Conservation (phyloP, 495 filamentous ascomycete species). For the Daldinia loculata region DNA sequence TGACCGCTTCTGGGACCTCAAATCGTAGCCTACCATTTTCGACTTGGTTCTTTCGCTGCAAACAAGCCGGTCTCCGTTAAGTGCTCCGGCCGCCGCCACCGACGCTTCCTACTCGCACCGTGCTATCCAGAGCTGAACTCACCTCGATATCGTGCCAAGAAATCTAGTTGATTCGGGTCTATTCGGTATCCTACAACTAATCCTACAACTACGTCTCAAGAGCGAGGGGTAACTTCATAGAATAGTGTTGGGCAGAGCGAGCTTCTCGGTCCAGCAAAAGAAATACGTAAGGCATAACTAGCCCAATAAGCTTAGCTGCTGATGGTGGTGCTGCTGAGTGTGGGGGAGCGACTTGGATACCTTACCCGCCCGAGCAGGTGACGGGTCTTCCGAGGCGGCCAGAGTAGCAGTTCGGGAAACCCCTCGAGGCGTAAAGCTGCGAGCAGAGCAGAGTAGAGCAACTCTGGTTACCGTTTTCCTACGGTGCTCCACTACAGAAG, state of each 20-base stretch:
- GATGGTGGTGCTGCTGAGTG: conserved; percentile 20
- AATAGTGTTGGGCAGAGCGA: conserved; percentile 13
- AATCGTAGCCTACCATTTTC: conserved; percentile 36
- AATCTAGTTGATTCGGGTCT: conserved; percentile 8
- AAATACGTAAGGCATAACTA: conserved; percentile 33
- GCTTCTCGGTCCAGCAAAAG: conserved; percentile 12
- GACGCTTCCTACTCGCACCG: conserved; percentile 22
- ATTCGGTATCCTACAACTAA: conserved; percentile 3
- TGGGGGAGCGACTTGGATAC: conserved; percentile 36
- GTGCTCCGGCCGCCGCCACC: conserved; percentile 18
- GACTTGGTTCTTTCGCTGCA: conserved; percentile 23
- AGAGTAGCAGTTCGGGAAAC: conserved; percentile 43
- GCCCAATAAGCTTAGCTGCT: conserved; percentile 38
- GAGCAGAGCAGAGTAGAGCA: conserved; percentile 20
- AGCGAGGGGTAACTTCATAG: conserved; percentile 4
- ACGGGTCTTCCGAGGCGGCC: conserved; percentile 39
- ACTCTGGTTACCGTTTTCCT: conserved; percentile 24
- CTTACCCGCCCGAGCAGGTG: conserved; percentile 39
- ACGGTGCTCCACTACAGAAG: conserved; percentile 32
- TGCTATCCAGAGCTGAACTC: conserved; percentile 24
- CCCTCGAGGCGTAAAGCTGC: conserved; percentile 38
- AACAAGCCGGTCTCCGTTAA: conserved; percentile 32
- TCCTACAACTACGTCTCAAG: conserved; percentile 4
- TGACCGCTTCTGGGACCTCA: conserved; percentile 31
- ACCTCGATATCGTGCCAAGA: conserved; percentile 8